These are phyloP conservation scores for Diplodia seriata DNA, from an alignment of 2,329 filamentous ascomycete genomes.

Conservation along the genomic window DNA sequence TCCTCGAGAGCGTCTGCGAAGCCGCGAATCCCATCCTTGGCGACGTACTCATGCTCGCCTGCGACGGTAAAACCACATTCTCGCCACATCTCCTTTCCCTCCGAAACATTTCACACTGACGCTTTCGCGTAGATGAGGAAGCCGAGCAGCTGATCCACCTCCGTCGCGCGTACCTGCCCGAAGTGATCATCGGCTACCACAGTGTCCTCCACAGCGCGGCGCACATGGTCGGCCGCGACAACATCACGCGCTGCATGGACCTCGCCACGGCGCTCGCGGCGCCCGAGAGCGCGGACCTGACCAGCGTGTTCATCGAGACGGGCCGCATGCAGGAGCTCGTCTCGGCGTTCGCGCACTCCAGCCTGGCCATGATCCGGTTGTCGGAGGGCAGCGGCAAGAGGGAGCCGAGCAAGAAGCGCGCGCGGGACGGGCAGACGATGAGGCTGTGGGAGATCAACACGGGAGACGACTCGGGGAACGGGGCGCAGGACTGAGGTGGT, in stretches of 20 bases:
- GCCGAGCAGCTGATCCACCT: conserved; percentile 68
- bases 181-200: conserved; percentile 83
- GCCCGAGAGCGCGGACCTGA: conserved; percentile 43
- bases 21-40: conserved; percentile 49
- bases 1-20: conserved; percentile 50
- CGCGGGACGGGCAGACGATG: conserved; percentile 29
- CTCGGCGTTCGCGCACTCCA: conserved; percentile 73
- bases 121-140: conserved; percentile 55
- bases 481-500: background rate
- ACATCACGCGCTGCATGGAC: conserved; percentile 85
- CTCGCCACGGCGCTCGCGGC: conserved; percentile 75
- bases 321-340: conserved; percentile 56
- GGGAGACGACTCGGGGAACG: background rate
- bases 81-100: background rate
- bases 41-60: conserved; percentile 41
- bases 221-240: conserved; percentile 74
- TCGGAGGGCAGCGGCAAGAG: conserved; percentile 23
- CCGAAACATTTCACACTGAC: conserved; percentile 3
- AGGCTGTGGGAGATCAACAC: conserved; percentile 26
- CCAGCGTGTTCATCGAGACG: conserved; percentile 48
- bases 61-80: conserved; percentile 36
- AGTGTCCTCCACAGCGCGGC: conserved; percentile 81
- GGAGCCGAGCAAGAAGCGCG: conserved; percentile 28
- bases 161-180: conserved; percentile 81
- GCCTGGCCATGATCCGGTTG: conserved; percentile 67